phyloP scores from a whole-genome alignment of 176 grass and related monocot genomes.

The Urochloa ruziziensis region DNA sequence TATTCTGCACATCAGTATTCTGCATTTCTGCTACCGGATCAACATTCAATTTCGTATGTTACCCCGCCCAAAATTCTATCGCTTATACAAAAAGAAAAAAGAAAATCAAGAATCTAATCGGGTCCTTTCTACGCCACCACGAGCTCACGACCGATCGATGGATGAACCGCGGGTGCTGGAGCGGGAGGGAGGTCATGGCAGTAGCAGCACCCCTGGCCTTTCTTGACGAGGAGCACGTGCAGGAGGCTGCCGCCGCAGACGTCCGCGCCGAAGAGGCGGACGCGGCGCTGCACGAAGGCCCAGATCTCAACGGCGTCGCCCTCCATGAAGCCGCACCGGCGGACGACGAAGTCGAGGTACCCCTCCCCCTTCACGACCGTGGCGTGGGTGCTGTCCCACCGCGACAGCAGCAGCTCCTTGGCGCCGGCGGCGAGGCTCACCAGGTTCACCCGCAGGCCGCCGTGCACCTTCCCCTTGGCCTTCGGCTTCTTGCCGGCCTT shows the following conservation, averaged over 20 bases:
- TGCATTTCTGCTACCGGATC: too few relatives aligned
- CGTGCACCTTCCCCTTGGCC: slow-evolving; percentile 10
- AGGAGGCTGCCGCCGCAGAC: slow-evolving; percentile 43
- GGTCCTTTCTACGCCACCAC: too few relatives aligned
- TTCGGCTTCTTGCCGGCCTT: slow-evolving; percentile 14
- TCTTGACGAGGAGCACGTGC: slow-evolving; percentile 33
- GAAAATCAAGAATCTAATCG: too few relatives aligned
- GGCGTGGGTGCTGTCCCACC: slow-evolving; percentile 15
- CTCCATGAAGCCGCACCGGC: background rate
- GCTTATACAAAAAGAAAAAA: too few relatives aligned
- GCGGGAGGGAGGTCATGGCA: background rate
- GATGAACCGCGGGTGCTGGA: too few relatives aligned
- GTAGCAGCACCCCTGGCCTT: background rate
- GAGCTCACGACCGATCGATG: too few relatives aligned
- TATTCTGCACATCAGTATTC: too few relatives aligned
- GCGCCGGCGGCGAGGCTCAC: background rate
- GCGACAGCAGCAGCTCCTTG: background rate
- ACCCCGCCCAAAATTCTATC: too few relatives aligned
- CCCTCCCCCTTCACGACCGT: slow-evolving; percentile 29
- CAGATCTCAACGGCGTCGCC: background rate
- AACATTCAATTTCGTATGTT: too few relatives aligned
- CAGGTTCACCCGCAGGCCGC: slow-evolving; percentile 12
- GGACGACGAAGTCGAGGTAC: slow-evolving; percentile 13
- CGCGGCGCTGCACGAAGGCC: slow-evolving; percentile 8
- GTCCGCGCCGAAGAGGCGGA: background rate